Evolutionary conservation across 495 filamentous ascomycete genomes (phyloP), one percentile per base, ranked within the genome.

Genomic region (Cercophora newfieldiana): DNA sequence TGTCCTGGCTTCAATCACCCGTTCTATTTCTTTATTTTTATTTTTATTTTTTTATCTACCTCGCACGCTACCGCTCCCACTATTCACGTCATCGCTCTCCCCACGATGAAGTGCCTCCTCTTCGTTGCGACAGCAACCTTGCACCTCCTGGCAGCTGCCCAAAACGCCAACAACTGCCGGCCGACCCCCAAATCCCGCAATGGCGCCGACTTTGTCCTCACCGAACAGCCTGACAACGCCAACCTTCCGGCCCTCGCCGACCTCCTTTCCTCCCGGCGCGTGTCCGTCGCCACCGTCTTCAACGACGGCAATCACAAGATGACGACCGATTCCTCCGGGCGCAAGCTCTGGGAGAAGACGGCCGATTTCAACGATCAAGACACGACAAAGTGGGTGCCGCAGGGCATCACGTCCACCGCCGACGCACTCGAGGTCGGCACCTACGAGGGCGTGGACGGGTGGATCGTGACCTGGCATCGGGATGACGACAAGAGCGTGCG

Each of bases 401-500:
- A 81, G 54, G 79, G 79, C 1, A 75, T 81, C 18, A 75, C 72
- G 28, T 75, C 73, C 24, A 75, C 79, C 0, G 77, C 70, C 1
- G 78, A 81, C 57, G 79, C 79, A 0, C 67, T 71, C 22, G 73
- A 67, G 2, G 61, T 24, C 14, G 77, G 76, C 5, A 72, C 65
- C 0, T 78, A 73, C 48, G 71, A 79, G n/a, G 76, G 72, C 22
- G 67, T 69, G 26, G 67, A 73, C 10, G 75, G 68, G 8, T 78
- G 76, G 72, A 67, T 81, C 25, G 72, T 78, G 1, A 78, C 75
- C 58, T 81, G 78, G 78, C 72, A 81, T 37, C 69, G 74, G 19
- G 67, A 74, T 7, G 68, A 74, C 14, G 70, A 73, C 14, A 68
- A 75, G 18, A 74, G 76, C 26, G 77, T 73, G 22, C 56, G 78